phyloP scores from a whole-genome alignment of 2,329 filamentous ascomycete species.

The Tympanopsis confertula region DNA sequence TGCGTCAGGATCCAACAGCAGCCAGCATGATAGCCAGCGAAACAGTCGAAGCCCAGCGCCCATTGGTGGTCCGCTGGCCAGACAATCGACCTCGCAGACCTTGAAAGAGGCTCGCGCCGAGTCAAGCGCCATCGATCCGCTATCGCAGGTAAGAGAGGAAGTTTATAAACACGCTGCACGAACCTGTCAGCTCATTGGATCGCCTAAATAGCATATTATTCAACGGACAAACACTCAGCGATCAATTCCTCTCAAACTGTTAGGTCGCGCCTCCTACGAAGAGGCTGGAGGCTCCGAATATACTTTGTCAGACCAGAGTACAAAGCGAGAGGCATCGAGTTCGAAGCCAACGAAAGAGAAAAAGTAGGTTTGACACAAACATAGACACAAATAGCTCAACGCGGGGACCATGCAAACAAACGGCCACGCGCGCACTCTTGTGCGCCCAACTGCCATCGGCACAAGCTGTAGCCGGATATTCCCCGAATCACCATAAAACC shows the following conservation, averaged over 20 bases:
- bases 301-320: not conserved
- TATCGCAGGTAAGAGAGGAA: slow-evolving; percentile 1
- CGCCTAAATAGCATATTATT: slow-evolving; percentile 1
- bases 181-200: no score
- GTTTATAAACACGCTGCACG: no score
- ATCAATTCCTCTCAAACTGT: slow-evolving; percentile 1
- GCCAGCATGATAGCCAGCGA: not conserved
- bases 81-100: not conserved
- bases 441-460: no score
- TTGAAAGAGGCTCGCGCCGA: not conserved
- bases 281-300: not conserved
- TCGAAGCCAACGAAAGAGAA: not conserved
- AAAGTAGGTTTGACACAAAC: not conserved
- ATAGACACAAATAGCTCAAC: no score
- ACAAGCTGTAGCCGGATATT: no score
- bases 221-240: not conserved
- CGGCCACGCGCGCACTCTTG: no score
- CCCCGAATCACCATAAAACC: no score
- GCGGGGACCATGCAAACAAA: no score
- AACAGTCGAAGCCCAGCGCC: not conserved
- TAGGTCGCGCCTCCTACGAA: not conserved
- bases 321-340: not conserved
- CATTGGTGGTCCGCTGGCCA: not conserved
- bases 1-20: not conserved
- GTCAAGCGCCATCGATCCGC: not conserved